Evolutionary conservation across 805 yeast species (phyloP).

Genomic region (Diddensiella caesifluorescens): DNA sequence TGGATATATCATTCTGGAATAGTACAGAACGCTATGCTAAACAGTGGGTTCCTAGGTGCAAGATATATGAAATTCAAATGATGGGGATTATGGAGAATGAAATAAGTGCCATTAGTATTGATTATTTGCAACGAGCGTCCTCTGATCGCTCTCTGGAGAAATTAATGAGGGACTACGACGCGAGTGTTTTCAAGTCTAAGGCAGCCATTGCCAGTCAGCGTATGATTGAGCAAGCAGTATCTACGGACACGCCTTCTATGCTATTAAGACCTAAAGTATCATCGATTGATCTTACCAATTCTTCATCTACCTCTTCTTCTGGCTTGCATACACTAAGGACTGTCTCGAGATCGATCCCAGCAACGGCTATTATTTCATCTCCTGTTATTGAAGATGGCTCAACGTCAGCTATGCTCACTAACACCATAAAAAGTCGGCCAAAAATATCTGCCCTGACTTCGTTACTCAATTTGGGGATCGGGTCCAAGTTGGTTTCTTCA

Average conservation of each 20-base stretch:
- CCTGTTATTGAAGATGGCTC: conserved; percentile 8
- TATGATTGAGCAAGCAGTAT: conserved; percentile 23
- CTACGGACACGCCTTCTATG: conserved; percentile 29
- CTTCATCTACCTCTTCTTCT: conserved; percentile 6
- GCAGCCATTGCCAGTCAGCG: conserved; percentile 20
- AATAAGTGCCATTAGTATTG: conserved; percentile 60
- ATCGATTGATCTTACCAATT: conserved; percentile 7
- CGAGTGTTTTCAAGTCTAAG: conserved; percentile 42
- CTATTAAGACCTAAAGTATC: conserved; percentile 19
- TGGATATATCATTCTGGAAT: conserved; percentile 87
- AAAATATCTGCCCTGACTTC: conserved; percentile 38
- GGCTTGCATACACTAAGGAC: conserved; percentile 21
- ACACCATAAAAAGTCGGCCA: conserved; percentile 9
- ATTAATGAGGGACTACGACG: conserved; percentile 67
- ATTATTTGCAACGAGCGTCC: conserved; percentile 42
- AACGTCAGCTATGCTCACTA: conserved; percentile 6
- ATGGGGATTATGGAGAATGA: conserved; percentile 97
- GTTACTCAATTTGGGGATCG: conserved; percentile 29
- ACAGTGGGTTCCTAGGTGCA: conserved; percentile 88
- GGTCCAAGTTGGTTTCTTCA: conserved; percentile 2
- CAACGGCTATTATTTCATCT: conserved; percentile 20
- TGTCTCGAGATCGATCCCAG: conserved; percentile 20
- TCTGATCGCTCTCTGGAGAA: conserved; percentile 42
- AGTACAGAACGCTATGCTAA: conserved; percentile 42
- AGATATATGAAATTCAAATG: conserved; percentile 93